phyloP scores from a whole-genome alignment of 2,329 filamentous ascomycete species.

The Madurella fahalii region DNA sequence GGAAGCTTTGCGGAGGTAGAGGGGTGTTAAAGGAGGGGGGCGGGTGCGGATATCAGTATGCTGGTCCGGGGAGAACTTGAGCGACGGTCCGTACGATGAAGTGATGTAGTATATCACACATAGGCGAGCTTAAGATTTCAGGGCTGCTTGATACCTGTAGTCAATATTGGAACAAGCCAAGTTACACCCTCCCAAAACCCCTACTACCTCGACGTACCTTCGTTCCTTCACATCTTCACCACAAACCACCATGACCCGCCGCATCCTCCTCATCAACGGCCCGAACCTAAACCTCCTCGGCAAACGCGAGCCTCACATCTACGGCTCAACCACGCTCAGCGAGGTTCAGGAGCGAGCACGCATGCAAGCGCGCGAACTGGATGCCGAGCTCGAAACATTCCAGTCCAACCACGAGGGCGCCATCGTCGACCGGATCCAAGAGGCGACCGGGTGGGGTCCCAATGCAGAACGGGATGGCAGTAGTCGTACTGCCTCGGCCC shows the following conservation, averaged over 20 bases:
- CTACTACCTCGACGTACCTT: background rate
- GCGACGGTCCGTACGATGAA: no score
- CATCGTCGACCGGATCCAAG: slow-evolving; percentile 69
- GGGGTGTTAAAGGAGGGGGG: no score
- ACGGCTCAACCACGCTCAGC: slow-evolving; percentile 64
- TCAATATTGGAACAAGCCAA: background rate
- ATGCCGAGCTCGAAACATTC: slow-evolving; percentile 52
- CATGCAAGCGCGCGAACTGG: slow-evolving; percentile 46
- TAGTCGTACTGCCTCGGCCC: background rate
- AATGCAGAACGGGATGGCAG: background rate
- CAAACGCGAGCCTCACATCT: slow-evolving; percentile 67
- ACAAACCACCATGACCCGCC: slow-evolving; percentile 35
- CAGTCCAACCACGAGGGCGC: slow-evolving; percentile 78
- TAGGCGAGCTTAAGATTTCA: no score
- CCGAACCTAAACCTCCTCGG: slow-evolving; percentile 79
- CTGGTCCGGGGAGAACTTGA: no score
- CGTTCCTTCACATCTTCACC: background rate
- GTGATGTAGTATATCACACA: no score
- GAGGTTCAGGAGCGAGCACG: slow-evolving; percentile 53
- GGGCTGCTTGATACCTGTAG: background rate
- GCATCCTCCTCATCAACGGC: slow-evolving; percentile 72
- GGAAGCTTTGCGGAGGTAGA: no score
- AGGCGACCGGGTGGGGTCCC: slow-evolving; percentile 44
- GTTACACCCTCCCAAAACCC: background rate
- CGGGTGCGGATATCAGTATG: no score